These are phyloP conservation scores for Rhodotorula sp. DNA, from an alignment of 1,284 basidiomycete species.

Conservation along the genomic window DNA sequence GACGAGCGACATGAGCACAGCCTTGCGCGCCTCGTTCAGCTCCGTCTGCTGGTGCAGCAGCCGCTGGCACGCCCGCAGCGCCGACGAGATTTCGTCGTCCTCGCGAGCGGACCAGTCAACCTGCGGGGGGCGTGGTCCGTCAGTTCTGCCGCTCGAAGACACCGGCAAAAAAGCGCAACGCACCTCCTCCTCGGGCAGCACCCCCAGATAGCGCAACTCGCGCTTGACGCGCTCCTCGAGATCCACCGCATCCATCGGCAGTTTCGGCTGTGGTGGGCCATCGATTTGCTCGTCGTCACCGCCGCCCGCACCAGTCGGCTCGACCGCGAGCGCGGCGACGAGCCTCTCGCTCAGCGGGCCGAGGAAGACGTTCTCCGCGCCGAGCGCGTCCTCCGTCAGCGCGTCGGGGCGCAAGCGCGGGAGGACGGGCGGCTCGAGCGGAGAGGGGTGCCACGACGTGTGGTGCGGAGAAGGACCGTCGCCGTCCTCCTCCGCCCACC, in stretches of 20 bases:
- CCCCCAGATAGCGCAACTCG: constrained; percentile 58
- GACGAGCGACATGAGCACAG: constrained; percentile 72
- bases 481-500: constrained; percentile 89
- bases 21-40: constrained; percentile 79
- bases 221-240: constrained; percentile 59
- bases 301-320: constrained; percentile 54
- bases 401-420: constrained; percentile 62
- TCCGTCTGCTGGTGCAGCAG: constrained; percentile 73
- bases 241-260: constrained; percentile 55
- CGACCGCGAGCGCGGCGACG: constrained; percentile 52
- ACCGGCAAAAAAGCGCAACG: constrained; percentile 36
- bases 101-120: constrained; percentile 61
- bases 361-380: constrained; percentile 64
- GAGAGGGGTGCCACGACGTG: constrained; percentile 57
- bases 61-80: constrained; percentile 83
- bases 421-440: constrained; percentile 36
- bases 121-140: not conserved
- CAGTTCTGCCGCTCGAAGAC: rapidly evolving
- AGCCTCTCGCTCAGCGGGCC: constrained; percentile 73
- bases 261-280: not conserved
- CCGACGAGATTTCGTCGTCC: constrained; percentile 89
- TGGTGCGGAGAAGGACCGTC: constrained; percentile 54
- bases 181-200: constrained; percentile 58
- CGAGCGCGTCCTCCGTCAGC: constrained; percentile 64
- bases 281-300: constrained; percentile 17